Conservation (phyloP, 2,329 filamentous ascomycete genomes). For the Berkeleyomyces basicola region DNA sequence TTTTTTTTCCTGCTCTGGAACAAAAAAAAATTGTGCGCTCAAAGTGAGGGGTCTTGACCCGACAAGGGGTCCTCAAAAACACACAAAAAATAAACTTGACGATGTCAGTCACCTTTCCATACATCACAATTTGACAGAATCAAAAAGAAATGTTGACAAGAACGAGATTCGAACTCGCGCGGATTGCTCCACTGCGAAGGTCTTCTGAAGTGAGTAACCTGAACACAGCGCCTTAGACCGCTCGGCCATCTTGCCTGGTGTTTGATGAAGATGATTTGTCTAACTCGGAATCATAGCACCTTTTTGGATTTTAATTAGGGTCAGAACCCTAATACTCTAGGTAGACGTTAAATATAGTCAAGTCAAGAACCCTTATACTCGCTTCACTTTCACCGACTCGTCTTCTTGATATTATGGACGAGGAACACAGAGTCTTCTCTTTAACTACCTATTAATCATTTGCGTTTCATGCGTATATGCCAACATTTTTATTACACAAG, state of each 20-base stretch:
- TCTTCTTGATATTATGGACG: no score
- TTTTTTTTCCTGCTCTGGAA: no score
- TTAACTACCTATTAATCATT: no score
- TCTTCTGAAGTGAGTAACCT: neutral
- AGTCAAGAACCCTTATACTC: neutral
- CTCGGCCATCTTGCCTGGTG: constrained; percentile 10
- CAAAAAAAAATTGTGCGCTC: no score
- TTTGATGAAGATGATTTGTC: neutral
- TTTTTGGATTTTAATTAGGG: neutral
- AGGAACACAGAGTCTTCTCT: no score
- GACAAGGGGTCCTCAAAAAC: no score
- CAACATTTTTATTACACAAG: neutral
- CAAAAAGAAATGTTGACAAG: constrained; percentile 18
- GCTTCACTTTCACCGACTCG: neutral
- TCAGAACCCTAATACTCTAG: neutral
- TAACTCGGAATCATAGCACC: neutral
- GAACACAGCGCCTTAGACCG: constrained; percentile 13
- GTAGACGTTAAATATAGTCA: no score
- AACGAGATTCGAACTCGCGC: constrained; percentile 18
- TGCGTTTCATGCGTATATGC: neutral
- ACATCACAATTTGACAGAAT: neutral
- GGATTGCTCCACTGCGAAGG: constrained; percentile 14
- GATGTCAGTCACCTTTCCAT: no score
- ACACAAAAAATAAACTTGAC: neutral
- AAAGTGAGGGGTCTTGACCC: no score